A percentile compares a stretch with the other conserved stretches of the same genome.
These are phyloP conservation scores for Talaromyces islandicus DNA, from an alignment of 2,329 filamentous ascomycete genomes.

Conservation along the genomic window DNA sequence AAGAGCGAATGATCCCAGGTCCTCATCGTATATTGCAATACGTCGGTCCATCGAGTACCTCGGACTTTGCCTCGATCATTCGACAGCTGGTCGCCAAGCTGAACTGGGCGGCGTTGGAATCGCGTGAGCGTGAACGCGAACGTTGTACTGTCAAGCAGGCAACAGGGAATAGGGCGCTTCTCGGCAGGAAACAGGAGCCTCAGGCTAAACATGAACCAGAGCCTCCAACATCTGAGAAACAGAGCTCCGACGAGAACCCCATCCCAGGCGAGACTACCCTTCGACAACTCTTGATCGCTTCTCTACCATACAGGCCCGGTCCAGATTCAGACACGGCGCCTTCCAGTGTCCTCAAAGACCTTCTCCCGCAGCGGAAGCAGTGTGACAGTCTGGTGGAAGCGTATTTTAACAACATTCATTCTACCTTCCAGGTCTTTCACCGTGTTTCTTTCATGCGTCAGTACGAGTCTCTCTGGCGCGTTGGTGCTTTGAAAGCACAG, in stretches of 20 bases:
- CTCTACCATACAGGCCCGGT: background rate
- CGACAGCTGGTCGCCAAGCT: constrained; percentile 9
- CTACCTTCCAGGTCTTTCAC: constrained; percentile 33
- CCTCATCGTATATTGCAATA: constrained; percentile 8
- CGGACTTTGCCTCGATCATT: constrained; percentile 10
- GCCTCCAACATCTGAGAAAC: background rate
- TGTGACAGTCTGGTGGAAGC: constrained; percentile 28
- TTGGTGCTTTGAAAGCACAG: constrained; percentile 3
- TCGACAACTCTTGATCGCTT: background rate
- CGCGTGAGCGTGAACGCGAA: background rate
- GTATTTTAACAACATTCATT: constrained; percentile 32
- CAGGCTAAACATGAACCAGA: background rate
- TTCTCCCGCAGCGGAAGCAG: background rate
- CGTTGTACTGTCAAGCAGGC: background rate
- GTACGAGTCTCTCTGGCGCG: constrained; percentile 23
- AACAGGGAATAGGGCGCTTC: background rate
- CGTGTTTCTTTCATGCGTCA: constrained; percentile 30
- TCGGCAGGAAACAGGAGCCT: background rate
- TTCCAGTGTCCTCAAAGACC: background rate
- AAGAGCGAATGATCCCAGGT: constrained; percentile 9
- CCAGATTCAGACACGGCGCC: background rate
- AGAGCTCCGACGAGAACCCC: background rate
- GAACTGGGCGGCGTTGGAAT: background rate
- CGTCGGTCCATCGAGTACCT: constrained; percentile 10
- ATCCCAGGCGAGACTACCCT: background rate